Conservation (phyloP, 208 protist species). For the Trypanosoma melophagium region DNA sequence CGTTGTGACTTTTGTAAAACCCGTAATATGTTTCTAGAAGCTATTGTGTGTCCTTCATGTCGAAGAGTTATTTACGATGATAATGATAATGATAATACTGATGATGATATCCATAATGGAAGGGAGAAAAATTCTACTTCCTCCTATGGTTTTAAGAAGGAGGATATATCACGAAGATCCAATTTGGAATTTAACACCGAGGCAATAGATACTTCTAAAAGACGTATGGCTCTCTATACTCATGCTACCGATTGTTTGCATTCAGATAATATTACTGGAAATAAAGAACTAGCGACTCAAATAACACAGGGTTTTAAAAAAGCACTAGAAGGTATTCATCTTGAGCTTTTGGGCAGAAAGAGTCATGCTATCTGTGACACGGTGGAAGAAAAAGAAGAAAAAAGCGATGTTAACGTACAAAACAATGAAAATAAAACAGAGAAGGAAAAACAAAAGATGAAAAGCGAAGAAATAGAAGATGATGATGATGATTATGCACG, state of each 20-base stretch:
- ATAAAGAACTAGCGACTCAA: slow-evolving; percentile 1
- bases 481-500: slow-evolving; percentile 8
- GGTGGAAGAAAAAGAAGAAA: no score
- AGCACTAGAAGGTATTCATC: neutral
- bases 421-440: neutral
- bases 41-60: slow-evolving; percentile 54
- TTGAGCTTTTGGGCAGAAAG: slow-evolving; percentile 15
- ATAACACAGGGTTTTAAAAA: slow-evolving; percentile 11
- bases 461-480: slow-evolving; percentile 8
- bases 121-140: no score
- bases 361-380: neutral
- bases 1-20: slow-evolving; percentile 44
- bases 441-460: neutral
- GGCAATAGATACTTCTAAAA: neutral
- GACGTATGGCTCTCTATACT: neutral
- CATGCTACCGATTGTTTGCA: slow-evolving; percentile 19
- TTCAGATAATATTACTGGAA: neutral
- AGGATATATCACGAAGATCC: no score
- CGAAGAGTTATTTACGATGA: slow-evolving; percentile 38
- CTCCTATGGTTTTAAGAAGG: no score
- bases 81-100: slow-evolving; percentile 2
- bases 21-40: slow-evolving; percentile 43
- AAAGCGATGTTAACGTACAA: no score
- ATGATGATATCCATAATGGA: neutral
- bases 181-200: neutral